Conservation (phyloP, 2,329 filamentous ascomycete genomes). For the Cladosporium sphaerospermum region DNA sequence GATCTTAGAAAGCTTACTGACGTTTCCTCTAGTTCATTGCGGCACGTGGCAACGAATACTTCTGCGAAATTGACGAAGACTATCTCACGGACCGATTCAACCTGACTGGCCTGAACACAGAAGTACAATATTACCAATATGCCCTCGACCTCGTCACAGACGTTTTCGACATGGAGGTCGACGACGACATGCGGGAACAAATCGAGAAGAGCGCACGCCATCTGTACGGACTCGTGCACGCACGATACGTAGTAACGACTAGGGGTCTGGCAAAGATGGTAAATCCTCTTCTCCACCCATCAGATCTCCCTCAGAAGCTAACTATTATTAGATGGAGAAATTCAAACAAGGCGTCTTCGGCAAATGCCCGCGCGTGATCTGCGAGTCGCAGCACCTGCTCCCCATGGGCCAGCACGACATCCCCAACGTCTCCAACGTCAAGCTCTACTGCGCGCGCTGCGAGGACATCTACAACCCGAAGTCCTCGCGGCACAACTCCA, state of each 20-base stretch:
- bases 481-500: slow-evolving; percentile 86
- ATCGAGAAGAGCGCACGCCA: slow-evolving; percentile 97
- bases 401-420: slow-evolving; percentile 92
- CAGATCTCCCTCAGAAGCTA: slow-evolving; percentile 6
- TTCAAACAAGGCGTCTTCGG: slow-evolving; percentile 98
- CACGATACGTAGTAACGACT: slow-evolving; percentile 93
- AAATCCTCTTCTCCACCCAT: slow-evolving; percentile 27
- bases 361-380: slow-evolving; percentile 95
- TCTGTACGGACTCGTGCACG: slow-evolving; percentile 92
- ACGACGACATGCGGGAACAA: slow-evolving; percentile 95
- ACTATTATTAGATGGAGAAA: slow-evolving; percentile 73
- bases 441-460: slow-evolving; percentile 94
- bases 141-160: slow-evolving; percentile 95
- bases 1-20: slow-evolving; percentile 9
- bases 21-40: slow-evolving; percentile 78
- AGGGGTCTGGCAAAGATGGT: slow-evolving; percentile 95
- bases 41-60: slow-evolving; percentile 96
- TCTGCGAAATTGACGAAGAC: slow-evolving; percentile 98
- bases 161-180: slow-evolving; percentile 96
- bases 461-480: slow-evolving; percentile 99
- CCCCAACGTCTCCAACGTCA: slow-evolving; percentile 81
- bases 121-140: slow-evolving; percentile 99
- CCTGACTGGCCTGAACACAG: slow-evolving; percentile 89
- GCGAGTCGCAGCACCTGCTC: slow-evolving; percentile 84
- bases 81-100: slow-evolving; percentile 98